phyloP scores from a whole-genome alignment of 2,329 filamentous ascomycete species.

The Cordyceps cicadae region DNA sequence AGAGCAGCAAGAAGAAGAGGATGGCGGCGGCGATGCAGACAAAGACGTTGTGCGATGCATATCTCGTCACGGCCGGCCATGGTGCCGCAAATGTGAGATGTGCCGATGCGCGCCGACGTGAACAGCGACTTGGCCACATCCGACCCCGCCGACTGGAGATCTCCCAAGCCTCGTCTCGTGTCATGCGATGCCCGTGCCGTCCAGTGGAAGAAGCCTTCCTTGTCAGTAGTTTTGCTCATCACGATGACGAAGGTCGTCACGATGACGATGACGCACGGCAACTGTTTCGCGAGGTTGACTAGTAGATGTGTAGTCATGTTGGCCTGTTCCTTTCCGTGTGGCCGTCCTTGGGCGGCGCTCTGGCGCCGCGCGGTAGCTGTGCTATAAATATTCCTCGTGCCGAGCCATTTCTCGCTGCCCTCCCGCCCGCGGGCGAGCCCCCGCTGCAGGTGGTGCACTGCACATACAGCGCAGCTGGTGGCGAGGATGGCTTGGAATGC shows the following conservation, averaged over 20 bases:
- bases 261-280: neutral
- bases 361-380: neutral
- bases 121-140: neutral
- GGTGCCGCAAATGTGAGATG: neutral
- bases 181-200: neutral
- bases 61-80: neutral
- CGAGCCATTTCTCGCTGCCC: neutral
- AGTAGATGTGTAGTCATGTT: neutral
- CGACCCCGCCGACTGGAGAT: neutral
- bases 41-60: neutral
- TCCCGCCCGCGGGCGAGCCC: neutral
- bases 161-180: neutral
- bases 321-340: neutral
- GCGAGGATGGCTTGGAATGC: too few relatives aligned
- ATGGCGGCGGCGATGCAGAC: neutral
- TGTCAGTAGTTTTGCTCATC: neutral
- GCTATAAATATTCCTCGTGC: neutral
- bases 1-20: neutral
- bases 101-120: neutral
- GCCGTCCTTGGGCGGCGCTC: neutral
- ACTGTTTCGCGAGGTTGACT: neutral
- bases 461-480: too few relatives aligned
- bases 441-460: too few relatives aligned
- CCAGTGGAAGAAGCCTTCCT: neutral
- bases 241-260: neutral